phyloP scores from a whole-genome alignment of 78 protist genomes.

The Polysphondylium violaceum region DNA sequence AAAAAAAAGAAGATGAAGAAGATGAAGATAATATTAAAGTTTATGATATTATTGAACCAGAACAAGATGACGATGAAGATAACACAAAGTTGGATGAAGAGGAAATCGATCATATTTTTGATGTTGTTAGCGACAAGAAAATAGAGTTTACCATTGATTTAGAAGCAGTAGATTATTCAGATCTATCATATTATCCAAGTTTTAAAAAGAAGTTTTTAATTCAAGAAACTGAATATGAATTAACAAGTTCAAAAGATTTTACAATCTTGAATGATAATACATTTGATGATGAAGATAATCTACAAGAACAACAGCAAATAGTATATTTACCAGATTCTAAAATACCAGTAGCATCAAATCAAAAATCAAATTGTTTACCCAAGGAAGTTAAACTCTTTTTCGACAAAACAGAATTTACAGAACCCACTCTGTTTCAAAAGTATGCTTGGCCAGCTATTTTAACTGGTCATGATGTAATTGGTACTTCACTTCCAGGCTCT shows the following conservation, averaged over 20 bases:
- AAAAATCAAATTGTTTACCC: conserved; percentile 20
- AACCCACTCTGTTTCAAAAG: conserved; percentile 98
- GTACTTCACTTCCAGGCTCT: conserved; percentile 98
- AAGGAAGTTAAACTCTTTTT: conserved; percentile 6
- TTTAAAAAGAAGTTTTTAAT: conserved; percentile 16
- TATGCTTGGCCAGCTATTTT: conserved; percentile 91
- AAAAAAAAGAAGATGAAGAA: neutral
- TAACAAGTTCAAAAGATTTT: neutral
- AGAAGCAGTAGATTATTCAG: conserved; percentile 7
- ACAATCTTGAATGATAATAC: neutral
- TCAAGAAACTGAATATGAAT: neutral
- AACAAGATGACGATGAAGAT: conserved; percentile 11
- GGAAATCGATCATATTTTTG: no score
- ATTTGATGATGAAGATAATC: neutral
- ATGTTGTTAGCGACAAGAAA: neutral
- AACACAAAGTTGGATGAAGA: neutral
- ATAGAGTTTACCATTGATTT: neutral
- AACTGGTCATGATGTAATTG: conserved; percentile 96
- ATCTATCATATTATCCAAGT: no score
- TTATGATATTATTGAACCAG: neutral
- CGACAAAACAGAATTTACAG: conserved; percentile 44
- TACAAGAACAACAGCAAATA: neutral
- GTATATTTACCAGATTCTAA: conserved; percentile 9
- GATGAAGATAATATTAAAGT: conserved; percentile 4
- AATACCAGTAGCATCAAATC: conserved; percentile 24